These are phyloP conservation scores for Sugiyamaella smithiae DNA, from an alignment of 805 yeast genomes.

Conservation along the genomic window DNA sequence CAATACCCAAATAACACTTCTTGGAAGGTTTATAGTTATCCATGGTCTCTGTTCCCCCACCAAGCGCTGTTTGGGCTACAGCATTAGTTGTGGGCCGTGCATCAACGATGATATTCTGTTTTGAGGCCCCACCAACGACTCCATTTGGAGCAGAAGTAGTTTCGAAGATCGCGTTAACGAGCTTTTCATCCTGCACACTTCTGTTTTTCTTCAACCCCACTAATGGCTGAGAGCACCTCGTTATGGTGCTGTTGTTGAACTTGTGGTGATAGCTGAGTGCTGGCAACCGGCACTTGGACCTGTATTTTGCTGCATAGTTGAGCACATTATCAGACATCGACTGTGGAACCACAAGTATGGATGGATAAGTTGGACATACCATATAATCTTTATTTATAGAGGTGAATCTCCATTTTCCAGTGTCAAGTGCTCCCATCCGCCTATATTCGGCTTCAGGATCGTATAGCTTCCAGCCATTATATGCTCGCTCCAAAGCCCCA, in stretches of 20 bases:
- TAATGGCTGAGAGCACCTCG: conserved; percentile 89
- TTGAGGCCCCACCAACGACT: conserved; percentile 24
- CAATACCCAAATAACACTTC: conserved; percentile 83
- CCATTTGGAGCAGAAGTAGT: conserved; percentile 44
- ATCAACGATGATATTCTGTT: conserved; percentile 73
- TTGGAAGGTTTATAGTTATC: conserved; percentile 73
- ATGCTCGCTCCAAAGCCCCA: conserved; percentile 59
- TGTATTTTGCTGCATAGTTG: conserved; percentile 75
- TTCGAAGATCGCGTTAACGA: conserved; percentile 69
- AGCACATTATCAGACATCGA: conserved; percentile 77
- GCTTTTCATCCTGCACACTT: conserved; percentile 86
- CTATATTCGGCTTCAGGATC: conserved; percentile 60
- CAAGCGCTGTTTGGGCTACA: conserved; percentile 92
- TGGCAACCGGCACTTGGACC: conserved; percentile 86
- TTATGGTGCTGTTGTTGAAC: conserved; percentile 63
- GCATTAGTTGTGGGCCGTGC: conserved; percentile 93
- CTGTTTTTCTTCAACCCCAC: conserved; percentile 86
- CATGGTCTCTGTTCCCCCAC: conserved; percentile 96
- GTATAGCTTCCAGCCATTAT: conserved; percentile 73
- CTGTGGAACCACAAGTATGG: conserved; percentile 64
- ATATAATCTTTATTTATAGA: conserved; percentile 57
- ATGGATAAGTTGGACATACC: conserved; percentile 76
- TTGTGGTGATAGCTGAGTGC: conserved; percentile 72
- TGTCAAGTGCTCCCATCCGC: conserved; percentile 48
- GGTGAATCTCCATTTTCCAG: conserved; percentile 65